Conservation (phyloP, 2,329 filamentous ascomycete genomes). For the Rhynchosporium graminicola region DNA sequence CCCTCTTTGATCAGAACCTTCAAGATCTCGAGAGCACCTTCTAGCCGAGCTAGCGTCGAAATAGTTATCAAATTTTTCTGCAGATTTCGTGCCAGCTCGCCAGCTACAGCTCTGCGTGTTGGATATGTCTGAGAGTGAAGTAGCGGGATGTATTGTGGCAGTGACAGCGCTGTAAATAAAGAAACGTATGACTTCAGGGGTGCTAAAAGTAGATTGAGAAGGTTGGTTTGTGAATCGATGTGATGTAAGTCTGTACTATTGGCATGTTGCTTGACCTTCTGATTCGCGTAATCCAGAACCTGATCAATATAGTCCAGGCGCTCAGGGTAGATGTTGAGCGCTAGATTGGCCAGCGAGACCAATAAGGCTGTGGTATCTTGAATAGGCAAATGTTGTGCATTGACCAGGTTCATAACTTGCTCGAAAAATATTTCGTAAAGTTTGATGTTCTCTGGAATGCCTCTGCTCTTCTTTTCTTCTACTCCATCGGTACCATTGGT, state of each 20-base stretch:
- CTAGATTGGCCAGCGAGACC: conserved; percentile 90
- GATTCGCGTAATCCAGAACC: conserved; percentile 82
- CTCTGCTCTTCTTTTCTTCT: conserved; percentile 43
- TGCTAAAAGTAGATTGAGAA: conserved; percentile 86
- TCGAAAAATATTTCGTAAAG: conserved; percentile 97
- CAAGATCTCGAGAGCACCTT: conserved; percentile 84
- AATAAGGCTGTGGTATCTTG: conserved; percentile 92
- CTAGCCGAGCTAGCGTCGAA: conserved; percentile 74
- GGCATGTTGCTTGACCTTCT: conserved; percentile 83
- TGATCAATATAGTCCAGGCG: conserved; percentile 94
- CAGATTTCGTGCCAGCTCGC: conserved; percentile 81
- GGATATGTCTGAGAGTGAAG: conserved; percentile 91
- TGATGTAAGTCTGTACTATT: conserved; percentile 97
- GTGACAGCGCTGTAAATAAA: conserved; percentile 90
- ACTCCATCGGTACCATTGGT: conserved; percentile 44
- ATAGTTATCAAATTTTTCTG: conserved; percentile 81
- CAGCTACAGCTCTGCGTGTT: conserved; percentile 85
- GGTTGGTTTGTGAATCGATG: conserved; percentile 79
- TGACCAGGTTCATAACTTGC: conserved; percentile 91
- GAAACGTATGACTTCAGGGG: conserved; percentile 89
- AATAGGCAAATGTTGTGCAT: conserved; percentile 85
- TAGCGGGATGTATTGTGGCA: conserved; percentile 89
- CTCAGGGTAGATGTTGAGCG: conserved; percentile 93
- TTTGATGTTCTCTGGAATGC: conserved; percentile 76
- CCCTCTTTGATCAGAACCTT: conserved; percentile 94